Percentiles rank a stretch among this genome's conserved stretches.
phyloP scores from a whole-genome alignment of 345 rosid species.

The Clarkia xantiana region DNA sequence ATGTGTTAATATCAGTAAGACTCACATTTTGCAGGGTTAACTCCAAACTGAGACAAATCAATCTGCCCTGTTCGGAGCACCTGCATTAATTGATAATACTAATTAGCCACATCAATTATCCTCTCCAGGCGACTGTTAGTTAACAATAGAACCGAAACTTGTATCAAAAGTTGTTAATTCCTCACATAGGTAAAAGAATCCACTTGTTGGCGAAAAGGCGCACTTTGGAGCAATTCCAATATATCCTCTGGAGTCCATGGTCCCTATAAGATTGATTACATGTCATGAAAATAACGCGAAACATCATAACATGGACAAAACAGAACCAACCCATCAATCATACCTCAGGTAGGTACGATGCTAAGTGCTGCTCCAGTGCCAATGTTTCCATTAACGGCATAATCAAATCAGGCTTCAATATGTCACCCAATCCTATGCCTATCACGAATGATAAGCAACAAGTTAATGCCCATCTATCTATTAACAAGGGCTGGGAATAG shows the following conservation, averaged over 20 bases:
- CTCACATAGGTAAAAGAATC: constrained; percentile 91
- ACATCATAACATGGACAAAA: constrained; percentile 1
- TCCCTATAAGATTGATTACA: constrained; percentile 34
- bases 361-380: constrained; percentile 48
- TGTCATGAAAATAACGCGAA: constrained; percentile 1
- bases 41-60: constrained; percentile 85
- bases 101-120: neutral
- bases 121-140: neutral
- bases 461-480: too few species aligned
- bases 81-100: constrained; percentile 19
- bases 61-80: constrained; percentile 93
- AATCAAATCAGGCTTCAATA: constrained; percentile 78
- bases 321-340: neutral
- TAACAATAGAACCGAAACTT: neutral
- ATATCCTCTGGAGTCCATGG: constrained; percentile 59
- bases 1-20: constrained; percentile 3
- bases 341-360: constrained; percentile 85
- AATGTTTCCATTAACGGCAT: constrained; percentile 73
- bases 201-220: constrained; percentile 94
- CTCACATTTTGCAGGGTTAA: constrained; percentile 88
- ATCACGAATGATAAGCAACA: neutral
- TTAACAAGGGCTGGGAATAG: too few species aligned
- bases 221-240: constrained; percentile 76
- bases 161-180: constrained; percentile 8
- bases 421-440: constrained; percentile 79